phyloP scores from a whole-genome alignment of 805 yeast genomes.

The Yarrowia porcina region DNA sequence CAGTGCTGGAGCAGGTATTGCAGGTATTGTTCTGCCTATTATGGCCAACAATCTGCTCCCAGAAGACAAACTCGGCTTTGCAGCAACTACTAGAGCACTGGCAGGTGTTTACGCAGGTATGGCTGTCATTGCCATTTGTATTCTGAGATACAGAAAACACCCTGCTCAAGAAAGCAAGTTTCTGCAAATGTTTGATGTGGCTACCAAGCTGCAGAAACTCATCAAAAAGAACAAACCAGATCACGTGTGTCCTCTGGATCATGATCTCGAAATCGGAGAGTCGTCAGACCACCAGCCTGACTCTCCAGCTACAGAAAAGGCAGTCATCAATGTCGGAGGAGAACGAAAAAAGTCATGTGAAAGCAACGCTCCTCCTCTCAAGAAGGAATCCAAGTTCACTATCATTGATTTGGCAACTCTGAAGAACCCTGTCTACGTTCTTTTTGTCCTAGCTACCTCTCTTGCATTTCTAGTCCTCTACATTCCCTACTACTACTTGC shows the following conservation, averaged over 20 bases:
- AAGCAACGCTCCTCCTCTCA: neutral
- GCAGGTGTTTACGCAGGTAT: slow-evolving; percentile 36
- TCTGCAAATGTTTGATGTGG: neutral
- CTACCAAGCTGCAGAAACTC: slow-evolving; percentile 1
- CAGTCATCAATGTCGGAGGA: neutral
- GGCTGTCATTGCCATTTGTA: slow-evolving; percentile 25
- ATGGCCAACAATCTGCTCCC: slow-evolving; percentile 45
- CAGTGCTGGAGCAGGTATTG: slow-evolving; percentile 33
- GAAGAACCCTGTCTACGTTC: slow-evolving; percentile 28
- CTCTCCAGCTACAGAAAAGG: neutral
- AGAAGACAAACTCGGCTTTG: slow-evolving; percentile 40
- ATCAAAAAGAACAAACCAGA: neutral
- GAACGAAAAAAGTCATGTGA: slow-evolving; percentile 7
- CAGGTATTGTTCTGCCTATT: slow-evolving; percentile 35
- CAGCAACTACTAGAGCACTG: slow-evolving; percentile 46
- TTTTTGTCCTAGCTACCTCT: slow-evolving; percentile 41
- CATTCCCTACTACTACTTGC: slow-evolving; percentile 25
- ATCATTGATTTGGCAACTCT: slow-evolving; percentile 7
- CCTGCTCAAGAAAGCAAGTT: slow-evolving; percentile 1
- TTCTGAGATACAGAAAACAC: neutral
- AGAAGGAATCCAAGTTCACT: neutral
- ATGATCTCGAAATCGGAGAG: neutral
- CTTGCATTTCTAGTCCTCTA: slow-evolving; percentile 14
- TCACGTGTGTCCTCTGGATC: neutral
- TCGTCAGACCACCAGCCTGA: neutral